phyloP scores from a whole-genome alignment of 768 basidiomycete genomes.

The Roridomyces roridus region DNA sequence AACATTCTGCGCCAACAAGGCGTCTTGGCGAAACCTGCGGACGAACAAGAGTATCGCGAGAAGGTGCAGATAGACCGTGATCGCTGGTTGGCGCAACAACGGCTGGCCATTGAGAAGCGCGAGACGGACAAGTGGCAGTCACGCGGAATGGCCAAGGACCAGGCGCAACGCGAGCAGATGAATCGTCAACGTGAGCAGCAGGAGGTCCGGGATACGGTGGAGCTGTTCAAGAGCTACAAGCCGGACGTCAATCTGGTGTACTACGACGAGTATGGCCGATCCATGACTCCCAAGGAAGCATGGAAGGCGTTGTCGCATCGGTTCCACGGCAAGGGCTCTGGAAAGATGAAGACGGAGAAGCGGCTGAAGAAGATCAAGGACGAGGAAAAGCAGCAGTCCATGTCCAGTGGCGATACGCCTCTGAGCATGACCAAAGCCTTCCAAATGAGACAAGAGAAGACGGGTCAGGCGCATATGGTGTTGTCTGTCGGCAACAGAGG shows the following conservation, averaged over 20 bases:
- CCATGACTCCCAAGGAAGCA: slow-evolving; percentile 91
- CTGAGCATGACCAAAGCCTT: slow-evolving; percentile 95
- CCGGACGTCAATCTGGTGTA: slow-evolving; percentile 97
- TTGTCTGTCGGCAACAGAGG: slow-evolving; percentile 93
- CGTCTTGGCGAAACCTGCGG: slow-evolving; percentile 67
- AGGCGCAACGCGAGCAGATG: slow-evolving; percentile 93
- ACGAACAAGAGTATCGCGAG: slow-evolving; percentile 80
- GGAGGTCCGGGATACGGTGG: slow-evolving; percentile 81
- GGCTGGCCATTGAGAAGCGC: slow-evolving; percentile 74
- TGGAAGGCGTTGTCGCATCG: slow-evolving; percentile 98
- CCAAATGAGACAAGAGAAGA: slow-evolving; percentile 90
- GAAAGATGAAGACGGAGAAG: slow-evolving; percentile 97
- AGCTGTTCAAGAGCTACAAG: slow-evolving; percentile 92
- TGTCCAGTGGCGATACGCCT: slow-evolving; percentile 95
- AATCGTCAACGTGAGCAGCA: slow-evolving; percentile 91
- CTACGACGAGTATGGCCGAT: slow-evolving; percentile 93
- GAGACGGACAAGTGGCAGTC: slow-evolving; percentile 81
- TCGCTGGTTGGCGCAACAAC: slow-evolving; percentile 88
- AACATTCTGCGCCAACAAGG: slow-evolving; percentile 92
- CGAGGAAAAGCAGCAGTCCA: slow-evolving; percentile 92
- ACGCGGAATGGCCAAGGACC: slow-evolving; percentile 86
- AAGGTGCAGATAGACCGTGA: slow-evolving; percentile 84
- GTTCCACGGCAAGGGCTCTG: slow-evolving; percentile 98
- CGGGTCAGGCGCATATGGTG: slow-evolving; percentile 96
- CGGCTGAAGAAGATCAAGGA: slow-evolving; percentile 96